Percentiles rank a stretch among this genome's conserved stretches.
Evolutionary conservation across 1,284 basidiomycete genomes (phyloP).

Genomic region (Rhodotorula sp.): DNA sequence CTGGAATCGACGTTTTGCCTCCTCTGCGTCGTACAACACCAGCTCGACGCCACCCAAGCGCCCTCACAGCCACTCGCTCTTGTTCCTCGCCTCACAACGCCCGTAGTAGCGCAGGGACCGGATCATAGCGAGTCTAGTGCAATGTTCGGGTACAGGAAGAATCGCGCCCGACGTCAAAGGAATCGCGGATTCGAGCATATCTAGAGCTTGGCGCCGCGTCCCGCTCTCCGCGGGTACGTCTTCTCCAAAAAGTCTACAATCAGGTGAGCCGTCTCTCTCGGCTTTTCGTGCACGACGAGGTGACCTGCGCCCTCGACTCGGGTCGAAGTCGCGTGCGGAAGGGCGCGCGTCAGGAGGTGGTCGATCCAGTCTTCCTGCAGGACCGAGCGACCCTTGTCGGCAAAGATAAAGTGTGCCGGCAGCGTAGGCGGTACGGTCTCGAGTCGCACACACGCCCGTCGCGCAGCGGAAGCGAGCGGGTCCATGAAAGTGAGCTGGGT

Average conservation of each 20-base stretch:
- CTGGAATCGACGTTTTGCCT: no score
- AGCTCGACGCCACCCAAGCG: no score
- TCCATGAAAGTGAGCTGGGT: constrained; percentile 43
- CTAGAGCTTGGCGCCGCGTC: constrained; percentile 33
- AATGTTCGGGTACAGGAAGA: no score
- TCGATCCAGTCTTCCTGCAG: constrained; percentile 30
- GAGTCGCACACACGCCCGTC: constrained; percentile 35
- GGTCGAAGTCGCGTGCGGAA: constrained; percentile 36
- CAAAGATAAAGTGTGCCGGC: constrained; percentile 40
- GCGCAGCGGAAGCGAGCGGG: constrained; percentile 29
- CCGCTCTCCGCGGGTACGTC: constrained; percentile 35
- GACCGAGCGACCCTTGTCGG: constrained; percentile 37
- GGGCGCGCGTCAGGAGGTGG: constrained; percentile 6
- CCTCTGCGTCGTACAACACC: no score
- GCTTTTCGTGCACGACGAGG: constrained; percentile 53
- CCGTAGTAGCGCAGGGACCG: no score
- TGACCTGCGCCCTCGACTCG: constrained; percentile 46
- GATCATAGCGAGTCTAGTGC: no score
- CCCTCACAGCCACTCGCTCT: no score
- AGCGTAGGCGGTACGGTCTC: constrained; percentile 28
- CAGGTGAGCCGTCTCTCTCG: constrained; percentile 47
- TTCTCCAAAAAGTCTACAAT: constrained; percentile 48
- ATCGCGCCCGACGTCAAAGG: no score
- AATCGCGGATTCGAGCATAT: background rate
- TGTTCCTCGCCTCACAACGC: no score